Conservation (phyloP, 352 stramenopile species). For the Phytophthora idaei region DNA sequence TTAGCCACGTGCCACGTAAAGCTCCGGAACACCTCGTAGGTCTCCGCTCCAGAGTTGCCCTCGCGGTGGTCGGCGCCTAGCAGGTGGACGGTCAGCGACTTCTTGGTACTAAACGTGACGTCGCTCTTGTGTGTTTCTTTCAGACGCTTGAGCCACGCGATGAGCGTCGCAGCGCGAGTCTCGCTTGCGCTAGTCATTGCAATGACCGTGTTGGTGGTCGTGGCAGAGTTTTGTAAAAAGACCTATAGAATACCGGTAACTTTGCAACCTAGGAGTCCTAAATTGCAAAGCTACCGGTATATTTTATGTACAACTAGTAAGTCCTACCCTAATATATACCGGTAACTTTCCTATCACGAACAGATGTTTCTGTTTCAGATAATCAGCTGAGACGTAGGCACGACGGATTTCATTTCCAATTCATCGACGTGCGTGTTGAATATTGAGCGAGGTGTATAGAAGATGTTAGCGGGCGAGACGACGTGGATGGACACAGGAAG, state of each 20-base stretch:
- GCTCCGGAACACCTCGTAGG: conserved; percentile 55
- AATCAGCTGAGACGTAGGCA: conserved; percentile 19
- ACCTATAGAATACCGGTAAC: too few species aligned
- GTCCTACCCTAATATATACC: too few species aligned
- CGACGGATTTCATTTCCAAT: conserved; percentile 16
- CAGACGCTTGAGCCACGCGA: conserved; percentile 37
- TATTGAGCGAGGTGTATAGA: neutral
- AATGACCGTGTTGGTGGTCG: conserved; percentile 3
- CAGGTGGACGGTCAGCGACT: conserved; percentile 63
- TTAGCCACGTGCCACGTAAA: conserved; percentile 52
- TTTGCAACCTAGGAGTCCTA: too few species aligned
- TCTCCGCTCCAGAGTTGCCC: conserved; percentile 64
- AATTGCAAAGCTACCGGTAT: too few species aligned
- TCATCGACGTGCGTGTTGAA: neutral
- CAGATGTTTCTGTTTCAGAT: conserved; percentile 12
- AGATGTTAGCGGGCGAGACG: conserved; percentile 31
- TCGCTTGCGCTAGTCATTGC: conserved; percentile 23
- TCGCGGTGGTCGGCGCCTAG: conserved; percentile 82
- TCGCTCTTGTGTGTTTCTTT: conserved; percentile 19
- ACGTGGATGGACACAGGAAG: conserved; percentile 40
- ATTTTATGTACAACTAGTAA: too few species aligned
- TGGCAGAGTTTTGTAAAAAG: conserved; percentile 4
- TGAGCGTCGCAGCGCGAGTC: conserved; percentile 43
- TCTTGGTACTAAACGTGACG: conserved; percentile 3
- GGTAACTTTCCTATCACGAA: neutral